phyloP scores from a whole-genome alignment of 1,139 yeast genomes.

The Entelexis sorbosivorans region DNA sequence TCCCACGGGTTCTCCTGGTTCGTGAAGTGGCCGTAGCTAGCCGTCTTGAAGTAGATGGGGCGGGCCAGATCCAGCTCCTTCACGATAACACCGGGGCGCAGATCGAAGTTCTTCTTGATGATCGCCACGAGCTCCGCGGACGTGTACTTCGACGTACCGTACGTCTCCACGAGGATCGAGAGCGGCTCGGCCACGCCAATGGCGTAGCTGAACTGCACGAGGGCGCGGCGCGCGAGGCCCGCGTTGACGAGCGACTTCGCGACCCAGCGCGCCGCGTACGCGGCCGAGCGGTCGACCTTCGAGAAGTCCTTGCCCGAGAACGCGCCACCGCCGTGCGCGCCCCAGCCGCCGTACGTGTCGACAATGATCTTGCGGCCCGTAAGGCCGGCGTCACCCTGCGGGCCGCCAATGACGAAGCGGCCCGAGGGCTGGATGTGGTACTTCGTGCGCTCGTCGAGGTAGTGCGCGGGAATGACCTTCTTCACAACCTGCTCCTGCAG shows the following conservation, averaged over 20 bases:
- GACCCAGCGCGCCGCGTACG: slow-evolving; percentile 99
- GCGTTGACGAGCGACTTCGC: slow-evolving; percentile 95
- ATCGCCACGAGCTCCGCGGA: slow-evolving; percentile 84
- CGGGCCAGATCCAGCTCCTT: slow-evolving; percentile 93
- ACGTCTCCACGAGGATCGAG: slow-evolving; percentile 92
- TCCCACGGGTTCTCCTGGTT: slow-evolving; percentile 99
- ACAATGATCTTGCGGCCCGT: slow-evolving; percentile 99
- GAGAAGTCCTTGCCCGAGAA: slow-evolving; percentile 99
- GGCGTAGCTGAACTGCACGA: slow-evolving; percentile 97
- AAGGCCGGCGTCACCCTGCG: slow-evolving; percentile 99
- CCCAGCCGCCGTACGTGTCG: slow-evolving; percentile 99
- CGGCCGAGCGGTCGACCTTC: slow-evolving; percentile 99
- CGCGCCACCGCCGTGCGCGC: slow-evolving; percentile 99
- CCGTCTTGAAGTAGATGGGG: slow-evolving; percentile 98
- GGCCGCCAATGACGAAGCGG: slow-evolving; percentile 99
- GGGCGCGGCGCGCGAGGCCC: slow-evolving; percentile 91
- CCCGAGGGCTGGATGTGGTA: slow-evolving; percentile 99
- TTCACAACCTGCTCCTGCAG: slow-evolving; percentile 69
- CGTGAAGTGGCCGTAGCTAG: slow-evolving; percentile 98
- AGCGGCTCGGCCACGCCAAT: slow-evolving; percentile 99
- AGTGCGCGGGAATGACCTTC: slow-evolving; percentile 82
- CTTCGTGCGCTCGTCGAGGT: slow-evolving; percentile 86
- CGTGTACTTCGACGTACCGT: slow-evolving; percentile 87
- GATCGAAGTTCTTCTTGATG: slow-evolving; percentile 87
- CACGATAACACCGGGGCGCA: slow-evolving; percentile 99